phyloP scores from a whole-genome alignment of 495 filamentous ascomycete genomes.

The Podospora didyma region DNA sequence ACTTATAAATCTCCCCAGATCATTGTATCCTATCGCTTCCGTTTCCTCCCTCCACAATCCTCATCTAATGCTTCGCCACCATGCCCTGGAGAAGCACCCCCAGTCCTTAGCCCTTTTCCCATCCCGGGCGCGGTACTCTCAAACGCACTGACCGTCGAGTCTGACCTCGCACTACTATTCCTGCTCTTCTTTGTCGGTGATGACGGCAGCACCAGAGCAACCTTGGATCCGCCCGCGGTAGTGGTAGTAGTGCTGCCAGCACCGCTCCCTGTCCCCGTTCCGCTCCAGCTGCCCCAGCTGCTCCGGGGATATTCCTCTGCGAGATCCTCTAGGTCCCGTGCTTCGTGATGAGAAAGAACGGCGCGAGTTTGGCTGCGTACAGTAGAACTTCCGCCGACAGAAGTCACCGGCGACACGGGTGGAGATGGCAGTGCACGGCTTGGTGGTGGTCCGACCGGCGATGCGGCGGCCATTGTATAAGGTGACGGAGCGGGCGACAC shows the following conservation, averaged over 20 bases:
- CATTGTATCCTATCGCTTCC: no score
- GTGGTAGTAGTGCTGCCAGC: background rate
- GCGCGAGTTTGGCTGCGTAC: background rate
- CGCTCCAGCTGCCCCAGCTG: conserved; percentile 1
- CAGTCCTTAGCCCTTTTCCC: no score
- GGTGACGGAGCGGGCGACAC: conserved; percentile 18
- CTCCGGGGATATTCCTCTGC: conserved; percentile 1
- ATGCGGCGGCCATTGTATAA: background rate
- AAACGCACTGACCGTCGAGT: no score
- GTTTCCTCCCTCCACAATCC: no score
- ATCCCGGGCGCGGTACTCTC: background rate
- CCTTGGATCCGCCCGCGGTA: background rate
- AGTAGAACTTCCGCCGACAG: background rate
- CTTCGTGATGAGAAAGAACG: background rate
- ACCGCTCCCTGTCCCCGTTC: background rate
- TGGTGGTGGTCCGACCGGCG: conserved; percentile 13
- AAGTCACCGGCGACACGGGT: background rate
- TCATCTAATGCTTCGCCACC: no score
- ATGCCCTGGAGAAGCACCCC: no score
- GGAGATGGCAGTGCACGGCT: conserved; percentile 17
- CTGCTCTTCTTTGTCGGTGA: background rate
- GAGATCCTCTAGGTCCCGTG: background rate
- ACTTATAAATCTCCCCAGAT: no score
- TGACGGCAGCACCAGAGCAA: background rate
- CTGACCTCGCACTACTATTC: background rate